phyloP scores from a whole-genome alignment of 1,284 basidiomycete genomes.

The Psilocybe mexicana region DNA sequence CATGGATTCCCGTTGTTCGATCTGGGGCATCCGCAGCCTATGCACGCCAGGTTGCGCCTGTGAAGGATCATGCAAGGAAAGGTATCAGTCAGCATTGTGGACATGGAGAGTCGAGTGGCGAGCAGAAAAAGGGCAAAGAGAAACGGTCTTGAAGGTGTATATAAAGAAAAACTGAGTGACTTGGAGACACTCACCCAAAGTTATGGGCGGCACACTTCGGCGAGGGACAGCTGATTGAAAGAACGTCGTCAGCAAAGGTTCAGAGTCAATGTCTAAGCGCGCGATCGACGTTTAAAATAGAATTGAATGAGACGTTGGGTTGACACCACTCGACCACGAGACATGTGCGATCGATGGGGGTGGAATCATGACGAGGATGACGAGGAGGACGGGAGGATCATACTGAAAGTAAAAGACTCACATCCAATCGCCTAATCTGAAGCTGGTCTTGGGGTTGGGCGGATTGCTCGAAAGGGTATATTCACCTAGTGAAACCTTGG shows the following conservation, averaged over 20 bases:
- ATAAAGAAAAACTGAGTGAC: constrained; percentile 12
- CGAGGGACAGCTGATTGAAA: constrained; percentile 50
- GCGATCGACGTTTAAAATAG: constrained; percentile 11
- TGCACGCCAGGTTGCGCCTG: constrained; percentile 73
- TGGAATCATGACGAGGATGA: constrained; percentile 21
- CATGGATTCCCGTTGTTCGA: constrained; percentile 32
- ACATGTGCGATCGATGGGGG: constrained; percentile 18
- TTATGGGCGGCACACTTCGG: constrained; percentile 69
- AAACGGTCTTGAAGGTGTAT: constrained; percentile 14
- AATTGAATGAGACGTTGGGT: constrained; percentile 6
- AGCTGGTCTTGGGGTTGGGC: constrained; percentile 70
- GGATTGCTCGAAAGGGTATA: constrained; percentile 72
- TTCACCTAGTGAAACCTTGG: constrained; percentile 27
- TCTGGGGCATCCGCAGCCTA: constrained; percentile 69
- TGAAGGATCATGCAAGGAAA: constrained; percentile 47
- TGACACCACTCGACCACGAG: not conserved
- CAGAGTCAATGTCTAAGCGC: constrained; percentile 10
- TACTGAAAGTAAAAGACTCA: constrained; percentile 37
- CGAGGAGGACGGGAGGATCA: constrained; percentile 8
- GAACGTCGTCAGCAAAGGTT: constrained; percentile 22
- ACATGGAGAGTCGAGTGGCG: not conserved
- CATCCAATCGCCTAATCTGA: constrained; percentile 80
- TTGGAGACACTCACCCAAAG: constrained; percentile 60
- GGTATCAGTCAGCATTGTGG: constrained; percentile 41
- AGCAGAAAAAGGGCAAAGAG: constrained; percentile 8